Evolutionary conservation across 805 yeast genomes (phyloP).

Genomic region (Candida pseudoglaebosa): DNA sequence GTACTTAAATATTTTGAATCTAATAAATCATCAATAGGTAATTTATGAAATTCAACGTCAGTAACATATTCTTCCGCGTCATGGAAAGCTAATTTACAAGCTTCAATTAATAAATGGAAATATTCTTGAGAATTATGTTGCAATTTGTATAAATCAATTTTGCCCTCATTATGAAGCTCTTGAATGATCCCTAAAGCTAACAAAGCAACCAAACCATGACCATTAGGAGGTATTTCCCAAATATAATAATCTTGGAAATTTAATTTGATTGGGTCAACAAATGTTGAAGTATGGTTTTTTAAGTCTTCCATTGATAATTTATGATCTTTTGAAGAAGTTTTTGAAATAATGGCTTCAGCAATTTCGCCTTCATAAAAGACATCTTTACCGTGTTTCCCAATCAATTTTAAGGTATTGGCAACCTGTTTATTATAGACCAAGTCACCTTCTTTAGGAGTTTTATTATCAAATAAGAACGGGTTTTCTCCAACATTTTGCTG

Average conservation of each 20-base stretch:
- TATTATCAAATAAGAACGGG: slow-evolving; percentile 33
- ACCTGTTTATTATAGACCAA: slow-evolving; percentile 47
- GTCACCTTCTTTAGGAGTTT: slow-evolving; percentile 54
- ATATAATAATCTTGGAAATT: slow-evolving; percentile 49
- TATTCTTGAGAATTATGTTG: slow-evolving; percentile 69
- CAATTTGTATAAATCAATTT: slow-evolving; percentile 37
- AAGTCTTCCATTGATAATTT: slow-evolving; percentile 55
- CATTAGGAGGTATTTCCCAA: slow-evolving; percentile 85
- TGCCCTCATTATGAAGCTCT: slow-evolving; percentile 45
- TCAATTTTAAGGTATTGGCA: slow-evolving; percentile 48
- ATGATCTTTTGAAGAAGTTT: slow-evolving; percentile 52
- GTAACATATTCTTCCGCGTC: slow-evolving; percentile 73
- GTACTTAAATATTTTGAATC: slow-evolving; percentile 45
- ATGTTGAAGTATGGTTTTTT: slow-evolving; percentile 51
- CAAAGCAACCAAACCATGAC: slow-evolving; percentile 76
- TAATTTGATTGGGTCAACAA: slow-evolving; percentile 60
- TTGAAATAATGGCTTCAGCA: slow-evolving; percentile 60
- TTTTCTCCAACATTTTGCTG: slow-evolving; percentile 31
- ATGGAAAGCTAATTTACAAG: slow-evolving; percentile 66
- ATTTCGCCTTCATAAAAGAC: slow-evolving; percentile 71
- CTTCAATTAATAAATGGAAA: slow-evolving; percentile 64
- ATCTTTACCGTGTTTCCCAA: slow-evolving; percentile 55
- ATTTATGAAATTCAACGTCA: slow-evolving; percentile 47
- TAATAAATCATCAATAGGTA: slow-evolving; percentile 41
- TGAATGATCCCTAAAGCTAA: slow-evolving; percentile 64